Conservation (phyloP, 2,329 filamentous ascomycete species). For the Knufia fluminis region DNA sequence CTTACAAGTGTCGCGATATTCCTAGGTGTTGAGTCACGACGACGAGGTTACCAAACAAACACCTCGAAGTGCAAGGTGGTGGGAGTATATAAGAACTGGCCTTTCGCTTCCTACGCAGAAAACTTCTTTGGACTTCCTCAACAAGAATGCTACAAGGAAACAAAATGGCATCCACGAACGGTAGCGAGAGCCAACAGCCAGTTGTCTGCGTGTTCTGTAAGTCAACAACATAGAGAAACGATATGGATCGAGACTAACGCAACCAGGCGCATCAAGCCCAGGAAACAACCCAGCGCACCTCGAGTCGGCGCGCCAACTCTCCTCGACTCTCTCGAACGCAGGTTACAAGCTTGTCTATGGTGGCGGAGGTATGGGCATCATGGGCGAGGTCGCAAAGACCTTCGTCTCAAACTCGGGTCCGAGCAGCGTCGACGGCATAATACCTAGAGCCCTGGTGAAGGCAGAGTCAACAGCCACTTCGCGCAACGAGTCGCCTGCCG, state of each 20-base stretch:
- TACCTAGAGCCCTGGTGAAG: constrained; percentile 72
- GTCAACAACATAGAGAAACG: no score
- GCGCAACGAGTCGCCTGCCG: constrained; percentile 11
- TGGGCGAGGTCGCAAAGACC: constrained; percentile 86
- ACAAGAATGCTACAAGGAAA: background rate
- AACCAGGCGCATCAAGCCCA: constrained; percentile 71
- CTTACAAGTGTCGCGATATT: no score
- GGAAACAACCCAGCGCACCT: constrained; percentile 68
- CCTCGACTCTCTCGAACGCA: constrained; percentile 60
- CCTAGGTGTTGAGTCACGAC: no score
- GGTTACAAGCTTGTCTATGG: constrained; percentile 86
- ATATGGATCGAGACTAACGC: no score
- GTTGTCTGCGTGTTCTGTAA: constrained; percentile 77
- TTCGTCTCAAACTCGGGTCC: constrained; percentile 77
- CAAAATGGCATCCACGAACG: constrained; percentile 12
- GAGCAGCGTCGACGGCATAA: constrained; percentile 79
- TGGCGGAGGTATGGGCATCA: constrained; percentile 85
- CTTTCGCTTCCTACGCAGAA: no score
- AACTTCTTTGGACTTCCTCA: no score
- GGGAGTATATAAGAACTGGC: background rate
- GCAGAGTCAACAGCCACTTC: constrained; percentile 46
- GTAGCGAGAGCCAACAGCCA: constrained; percentile 33
- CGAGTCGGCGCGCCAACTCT: constrained; percentile 67
- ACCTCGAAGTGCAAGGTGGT: background rate
- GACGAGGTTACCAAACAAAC: no score